Evolutionary conservation across 305 asterid genomes (phyloP), one percentile per base, ranked within the genome.

Genomic region (Fraxinus nigra): DNA sequence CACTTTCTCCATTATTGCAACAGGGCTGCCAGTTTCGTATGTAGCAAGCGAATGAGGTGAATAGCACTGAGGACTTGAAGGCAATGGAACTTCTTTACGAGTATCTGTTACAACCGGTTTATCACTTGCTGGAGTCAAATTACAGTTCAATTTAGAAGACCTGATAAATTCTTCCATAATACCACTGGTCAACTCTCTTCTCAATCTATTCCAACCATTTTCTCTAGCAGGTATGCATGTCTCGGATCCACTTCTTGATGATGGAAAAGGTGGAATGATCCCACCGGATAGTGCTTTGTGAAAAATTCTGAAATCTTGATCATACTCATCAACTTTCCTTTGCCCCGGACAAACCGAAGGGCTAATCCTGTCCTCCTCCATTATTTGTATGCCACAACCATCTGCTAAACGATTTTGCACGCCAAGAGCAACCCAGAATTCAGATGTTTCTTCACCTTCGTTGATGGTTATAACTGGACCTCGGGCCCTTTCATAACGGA

Each of bases 261-360:
- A 84, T 22, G 97, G 94, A 87, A 88, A 88, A 78, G 95, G 97
- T 24, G 98, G 98, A 46, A 91, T 92, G 46, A 93, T 88, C 18
- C 98, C 98, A 77, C 97, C 97, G 69, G 90, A 76, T 82, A 89
- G 90, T 84, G 99, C 99, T 79, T 84, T 86, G 5, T 85, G 88
- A 85, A 93, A 97, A 72, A 92, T 90, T 81, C 91, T 94, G 81
- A 92, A 97, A 91, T 94, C 99, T 38, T 86, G 82, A 87, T 92
- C 87, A 75, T 94, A 97, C 40, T 87, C 89, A 72, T 87, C 93
- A 38, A 89, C 89, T 81, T 84, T 92, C 85, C 91, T 87, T 51
- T 82, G 85, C 74, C 87, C 69, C n/a, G 80, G 79, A 65, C 0
- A 22, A 20, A 16, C 32, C 9, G 81, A 35, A 78, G 84, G 33